A percentile compares a stretch with the other conserved stretches of the same genome.
Evolutionary conservation across 257 asterid species (phyloP).

Genomic region (Lantana camara): DNA sequence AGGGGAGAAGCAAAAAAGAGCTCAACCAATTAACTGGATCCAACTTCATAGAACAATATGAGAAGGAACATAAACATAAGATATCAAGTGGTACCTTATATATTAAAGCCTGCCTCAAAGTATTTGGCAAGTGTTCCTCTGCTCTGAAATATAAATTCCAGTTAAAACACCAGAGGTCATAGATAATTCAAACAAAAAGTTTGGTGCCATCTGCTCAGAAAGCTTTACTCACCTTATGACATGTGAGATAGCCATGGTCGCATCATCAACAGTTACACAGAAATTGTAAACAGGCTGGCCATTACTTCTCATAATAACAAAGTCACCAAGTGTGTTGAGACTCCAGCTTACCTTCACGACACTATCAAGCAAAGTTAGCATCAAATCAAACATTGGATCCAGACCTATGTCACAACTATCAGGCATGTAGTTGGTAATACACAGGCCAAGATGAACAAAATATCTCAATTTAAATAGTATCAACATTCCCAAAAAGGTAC

Average conservation of each 20-base stretch:
- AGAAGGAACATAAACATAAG: conserved; percentile 6
- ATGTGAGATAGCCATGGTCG: conserved; percentile 96
- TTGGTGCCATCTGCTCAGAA: conserved; percentile 12
- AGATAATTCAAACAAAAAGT: conserved; percentile 11
- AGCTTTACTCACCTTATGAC: conserved; percentile 69
- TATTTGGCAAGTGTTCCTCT: conserved; percentile 97
- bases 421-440: conserved; percentile 5
- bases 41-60: conserved; percentile 23
- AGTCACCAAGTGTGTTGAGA: conserved; percentile 92
- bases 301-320: conserved; percentile 97
- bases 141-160: conserved; percentile 63
- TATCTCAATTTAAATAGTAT: no score
- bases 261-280: conserved; percentile 96
- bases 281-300: conserved; percentile 99
- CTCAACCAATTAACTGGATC: conserved; percentile 16
- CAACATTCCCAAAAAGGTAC: no score
- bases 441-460: no score
- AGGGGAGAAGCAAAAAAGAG: conserved; percentile 5
- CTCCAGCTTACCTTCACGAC: conserved; percentile 87
- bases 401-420: conserved; percentile 12
- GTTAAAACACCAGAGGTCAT: conserved; percentile 24
- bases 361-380: conserved; percentile 59
- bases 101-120: conserved; percentile 92
- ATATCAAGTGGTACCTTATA: conserved; percentile 58
- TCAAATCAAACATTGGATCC: conserved; percentile 14